Percentiles rank a stretch among this genome's conserved stretches.
Conservation (phyloP, 768 basidiomycete genomes). For the Lyophyllum semitale region DNA sequence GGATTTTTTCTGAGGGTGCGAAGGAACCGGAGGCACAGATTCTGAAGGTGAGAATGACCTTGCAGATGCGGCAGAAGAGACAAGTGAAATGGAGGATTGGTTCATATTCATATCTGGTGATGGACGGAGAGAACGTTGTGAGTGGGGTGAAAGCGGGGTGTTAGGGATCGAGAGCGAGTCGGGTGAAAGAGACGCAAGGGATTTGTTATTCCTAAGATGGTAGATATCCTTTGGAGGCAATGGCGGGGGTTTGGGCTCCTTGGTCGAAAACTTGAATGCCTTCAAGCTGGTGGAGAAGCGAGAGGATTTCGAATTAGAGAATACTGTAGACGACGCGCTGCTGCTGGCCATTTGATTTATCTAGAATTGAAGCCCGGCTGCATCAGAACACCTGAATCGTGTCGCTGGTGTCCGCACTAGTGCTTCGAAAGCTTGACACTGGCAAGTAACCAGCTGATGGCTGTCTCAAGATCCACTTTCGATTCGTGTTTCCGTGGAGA, state of each 20-base stretch:
- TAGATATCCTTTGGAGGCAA: constrained; percentile 67
- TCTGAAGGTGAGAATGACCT: constrained; percentile 24
- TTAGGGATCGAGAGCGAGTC: constrained; percentile 39
- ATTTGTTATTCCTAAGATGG: constrained; percentile 46
- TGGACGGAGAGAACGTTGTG: constrained; percentile 31
- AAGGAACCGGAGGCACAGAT: constrained; percentile 9
- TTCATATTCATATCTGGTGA: constrained; percentile 31
- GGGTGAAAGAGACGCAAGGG: constrained; percentile 49
- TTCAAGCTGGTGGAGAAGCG: constrained; percentile 34
- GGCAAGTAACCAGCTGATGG: constrained; percentile 2
- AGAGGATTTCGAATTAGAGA: constrained; percentile 21
- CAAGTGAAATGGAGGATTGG: constrained; percentile 37
- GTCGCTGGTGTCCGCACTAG: not conserved
- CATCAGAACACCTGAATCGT: not conserved
- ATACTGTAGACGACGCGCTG: constrained; percentile 22
- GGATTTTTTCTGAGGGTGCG: constrained; percentile 28
- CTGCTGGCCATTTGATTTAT: constrained; percentile 28
- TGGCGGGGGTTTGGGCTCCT: constrained; percentile 46
- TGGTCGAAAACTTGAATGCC: constrained; percentile 31
- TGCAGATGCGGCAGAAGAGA: constrained; percentile 33
- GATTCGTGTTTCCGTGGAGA: not conserved
- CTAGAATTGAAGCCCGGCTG: not conserved
- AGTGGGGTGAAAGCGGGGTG: constrained; percentile 40
- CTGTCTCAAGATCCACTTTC: not conserved
- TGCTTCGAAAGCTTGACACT: not conserved